Evolutionary conservation across 768 basidiomycete genomes (phyloP).

Genomic region (Agaricus subrufescens): DNA sequence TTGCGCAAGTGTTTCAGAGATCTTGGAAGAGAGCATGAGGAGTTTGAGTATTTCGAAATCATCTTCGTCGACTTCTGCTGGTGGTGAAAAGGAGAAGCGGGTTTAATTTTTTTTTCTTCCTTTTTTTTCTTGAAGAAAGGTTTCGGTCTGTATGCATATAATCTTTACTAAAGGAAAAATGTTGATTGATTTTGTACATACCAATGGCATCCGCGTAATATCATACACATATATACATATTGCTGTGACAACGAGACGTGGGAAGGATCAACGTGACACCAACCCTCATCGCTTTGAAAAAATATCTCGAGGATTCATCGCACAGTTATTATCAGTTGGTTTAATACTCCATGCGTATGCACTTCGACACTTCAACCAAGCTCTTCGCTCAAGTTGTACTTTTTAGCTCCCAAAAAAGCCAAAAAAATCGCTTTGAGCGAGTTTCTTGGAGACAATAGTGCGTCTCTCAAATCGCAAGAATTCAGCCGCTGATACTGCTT

Average conservation of each 20-base stretch:
- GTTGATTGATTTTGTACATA: no score
- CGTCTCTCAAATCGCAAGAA: conserved; percentile 27
- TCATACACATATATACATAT: no score
- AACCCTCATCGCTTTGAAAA: no score
- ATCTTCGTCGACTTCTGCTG: no score
- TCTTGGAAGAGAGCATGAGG: conserved; percentile 67
- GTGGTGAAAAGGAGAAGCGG: no score
- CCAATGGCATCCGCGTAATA: no score
- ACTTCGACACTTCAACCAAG: not conserved
- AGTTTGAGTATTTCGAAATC: conserved; percentile 34
- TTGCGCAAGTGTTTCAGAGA: conserved; percentile 18
- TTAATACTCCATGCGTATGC: conserved; percentile 1
- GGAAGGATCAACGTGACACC: no score
- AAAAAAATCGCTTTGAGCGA: conserved; percentile 92
- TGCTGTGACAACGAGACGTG: no score
- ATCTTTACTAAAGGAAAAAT: no score
- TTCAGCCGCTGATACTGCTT: conserved; percentile 15
- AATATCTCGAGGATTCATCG: not conserved
- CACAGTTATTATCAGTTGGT: not conserved
- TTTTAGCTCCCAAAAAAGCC: conserved; percentile 80
- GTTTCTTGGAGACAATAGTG: conserved; percentile 86
- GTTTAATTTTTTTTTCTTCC: no score
- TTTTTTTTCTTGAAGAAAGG: no score
- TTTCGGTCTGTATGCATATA: no score
- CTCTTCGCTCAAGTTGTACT: not conserved